Evolutionary conservation across 768 basidiomycete species (phyloP).

Genomic region (Boletus rex-veris): DNA sequence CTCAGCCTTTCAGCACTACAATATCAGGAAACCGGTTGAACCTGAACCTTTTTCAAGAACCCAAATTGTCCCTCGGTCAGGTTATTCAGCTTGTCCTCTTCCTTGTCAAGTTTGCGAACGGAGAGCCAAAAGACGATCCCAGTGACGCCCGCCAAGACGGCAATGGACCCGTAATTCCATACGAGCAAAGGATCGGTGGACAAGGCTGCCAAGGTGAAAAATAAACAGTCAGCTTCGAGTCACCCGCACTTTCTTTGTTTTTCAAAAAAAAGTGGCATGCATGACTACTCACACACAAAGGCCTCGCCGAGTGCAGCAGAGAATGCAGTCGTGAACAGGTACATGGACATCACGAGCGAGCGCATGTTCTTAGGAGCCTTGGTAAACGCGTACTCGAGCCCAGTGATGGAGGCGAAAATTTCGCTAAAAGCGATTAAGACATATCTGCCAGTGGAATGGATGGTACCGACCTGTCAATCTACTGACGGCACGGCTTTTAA

Average conservation of each 20-base stretch:
- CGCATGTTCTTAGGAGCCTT: conserved; percentile 88
- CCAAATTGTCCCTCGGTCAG: conserved; percentile 39
- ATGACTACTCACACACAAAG: conserved; percentile 55
- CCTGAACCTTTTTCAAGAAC: background rate
- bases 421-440: conserved; percentile 64
- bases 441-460: conserved; percentile 39
- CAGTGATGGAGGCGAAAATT: conserved; percentile 79
- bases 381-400: conserved; percentile 85
- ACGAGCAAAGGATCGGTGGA: conserved; percentile 71
- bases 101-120: conserved; percentile 52
- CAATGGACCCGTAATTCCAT: conserved; percentile 70
- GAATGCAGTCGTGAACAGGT: conserved; percentile 58
- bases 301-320: conserved; percentile 65
- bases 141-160: conserved; percentile 47
- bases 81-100: conserved; percentile 64
- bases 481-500: background rate
- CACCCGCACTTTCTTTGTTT: no score
- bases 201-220: conserved; percentile 39
- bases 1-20: no score
- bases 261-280: no score
- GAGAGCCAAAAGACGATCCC: conserved; percentile 54
- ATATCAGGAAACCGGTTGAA: no score
- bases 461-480: background rate
- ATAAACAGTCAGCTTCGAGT: conserved; percentile 2
- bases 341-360: conserved; percentile 75